Evolutionary conservation across 345 rosid species (phyloP).

Genomic region (Cardamine occulta): DNA sequence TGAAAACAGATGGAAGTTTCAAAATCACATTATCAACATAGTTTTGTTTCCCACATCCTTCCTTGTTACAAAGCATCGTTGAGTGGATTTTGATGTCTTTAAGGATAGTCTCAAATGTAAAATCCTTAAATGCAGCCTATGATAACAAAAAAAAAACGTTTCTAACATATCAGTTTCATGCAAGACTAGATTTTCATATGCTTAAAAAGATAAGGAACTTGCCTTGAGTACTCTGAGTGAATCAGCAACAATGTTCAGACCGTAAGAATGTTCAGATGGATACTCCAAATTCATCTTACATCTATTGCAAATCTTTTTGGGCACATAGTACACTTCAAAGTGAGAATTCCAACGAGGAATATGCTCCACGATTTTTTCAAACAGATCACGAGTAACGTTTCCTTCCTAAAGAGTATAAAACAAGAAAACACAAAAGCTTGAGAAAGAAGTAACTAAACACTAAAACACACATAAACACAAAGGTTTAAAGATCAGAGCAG

Average conservation of each 20-base stretch:
- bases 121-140: slow-evolving; percentile 5
- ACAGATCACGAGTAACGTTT: not conserved
- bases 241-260: slow-evolving; percentile 5
- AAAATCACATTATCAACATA: not conserved
- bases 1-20: slow-evolving; percentile 12
- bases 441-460: not conserved
- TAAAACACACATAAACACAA: too few species aligned
- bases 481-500: not conserved
- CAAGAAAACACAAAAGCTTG: not conserved
- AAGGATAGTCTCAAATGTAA: slow-evolving; percentile 24
- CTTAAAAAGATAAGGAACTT: not conserved
- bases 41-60: slow-evolving; percentile 18
- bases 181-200: not conserved
- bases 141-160: not conserved
- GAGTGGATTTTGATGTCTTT: not conserved
- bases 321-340: not conserved
- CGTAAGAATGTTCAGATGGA: slow-evolving; percentile 8
- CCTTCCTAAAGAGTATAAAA: slow-evolving; percentile 6
- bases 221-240: slow-evolving; percentile 34
- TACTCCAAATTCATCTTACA: not conserved
- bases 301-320: not conserved
- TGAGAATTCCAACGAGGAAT: slow-evolving; percentile 10
- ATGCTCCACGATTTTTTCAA: slow-evolving; percentile 1
- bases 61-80: slow-evolving; percentile 8
- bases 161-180: not conserved